Conservation (phyloP, 1,284 basidiomycete genomes). For the Puccinia horiana region DNA sequence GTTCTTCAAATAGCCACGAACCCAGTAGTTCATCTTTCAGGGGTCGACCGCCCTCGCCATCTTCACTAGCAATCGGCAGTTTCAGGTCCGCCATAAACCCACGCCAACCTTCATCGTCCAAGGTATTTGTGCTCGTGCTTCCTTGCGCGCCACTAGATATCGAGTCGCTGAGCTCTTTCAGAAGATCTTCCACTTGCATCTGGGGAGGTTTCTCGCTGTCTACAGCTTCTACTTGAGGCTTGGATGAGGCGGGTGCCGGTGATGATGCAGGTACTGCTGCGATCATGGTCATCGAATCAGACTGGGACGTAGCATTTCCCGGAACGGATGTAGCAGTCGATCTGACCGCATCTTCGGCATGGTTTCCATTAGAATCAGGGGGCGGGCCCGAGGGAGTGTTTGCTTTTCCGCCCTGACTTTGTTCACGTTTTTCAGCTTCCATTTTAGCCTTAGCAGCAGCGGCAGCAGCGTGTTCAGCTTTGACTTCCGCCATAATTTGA, state of each 20-base stretch:
- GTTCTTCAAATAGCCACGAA: slow-evolving; percentile 29
- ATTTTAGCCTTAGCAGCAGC: slow-evolving; percentile 35
- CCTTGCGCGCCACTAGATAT: background rate
- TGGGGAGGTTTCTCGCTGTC: slow-evolving; percentile 19
- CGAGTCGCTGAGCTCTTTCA: slow-evolving; percentile 38
- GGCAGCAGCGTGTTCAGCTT: slow-evolving; percentile 53
- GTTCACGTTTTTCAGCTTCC: slow-evolving; percentile 34
- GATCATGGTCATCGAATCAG: background rate
- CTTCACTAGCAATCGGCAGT: slow-evolving; percentile 16
- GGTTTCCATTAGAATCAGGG: slow-evolving; percentile 1
- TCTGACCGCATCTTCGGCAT: background rate
- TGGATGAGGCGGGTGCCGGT: background rate
- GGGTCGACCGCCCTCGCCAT: background rate
- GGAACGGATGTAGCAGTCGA: background rate
- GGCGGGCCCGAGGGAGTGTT: background rate
- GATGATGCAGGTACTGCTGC: background rate
- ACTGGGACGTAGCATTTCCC: background rate
- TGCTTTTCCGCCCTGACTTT: slow-evolving; percentile 8
- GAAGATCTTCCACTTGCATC: slow-evolving; percentile 29
- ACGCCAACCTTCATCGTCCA: slow-evolving; percentile 27
- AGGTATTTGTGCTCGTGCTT: slow-evolving; percentile 15
- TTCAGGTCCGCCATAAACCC: slow-evolving; percentile 35
- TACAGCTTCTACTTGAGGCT: background rate
- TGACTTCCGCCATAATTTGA: slow-evolving; percentile 57
- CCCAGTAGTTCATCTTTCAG: slow-evolving; percentile 17